Base-by-base conservation (phyloP, 208 protist genomes). In the Blechomonas ayalai region DNA sequence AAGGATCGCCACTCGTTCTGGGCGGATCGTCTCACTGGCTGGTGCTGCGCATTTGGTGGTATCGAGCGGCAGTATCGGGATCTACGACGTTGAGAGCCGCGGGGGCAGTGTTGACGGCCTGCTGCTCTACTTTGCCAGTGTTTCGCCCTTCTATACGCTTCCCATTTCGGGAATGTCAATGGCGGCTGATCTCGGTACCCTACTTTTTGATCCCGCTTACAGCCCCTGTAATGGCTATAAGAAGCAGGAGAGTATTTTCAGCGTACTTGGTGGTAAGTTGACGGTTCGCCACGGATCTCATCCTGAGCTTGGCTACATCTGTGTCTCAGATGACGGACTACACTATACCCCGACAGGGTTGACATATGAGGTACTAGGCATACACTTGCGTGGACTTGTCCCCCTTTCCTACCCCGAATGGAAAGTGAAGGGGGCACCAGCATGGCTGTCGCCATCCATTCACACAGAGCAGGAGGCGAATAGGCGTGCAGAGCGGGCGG, bases 341-440 rank as follows among this genome's bases (percentile, higher is more conserved):
- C 23, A 65, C 20, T 89, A 89, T 50, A 45, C 69, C 27, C 65
- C 74, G 12, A 81, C 68, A 23, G 45, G 58, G 40, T 62, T 89
- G 25, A 89, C 80, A 10, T 89, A 74, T 62, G 74, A 84, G 40
- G 74, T 89, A 20, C 58, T 82, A n/a, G 60, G 65, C 16, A 60
- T 56, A n/a, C 40, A 52, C 10, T 43, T 89, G 33, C 42, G 29
- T 16, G 74, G 80, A n/a, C 65, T 89, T 50, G 67, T 79, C 28
- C 41, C 52, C 0, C n/a, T 71, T 2, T n/a, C n/a, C 26, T 34
- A 3, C 2, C 41, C 8, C 57, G 57, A 19, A 45, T 16, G n/a
- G 7, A 50, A n/a, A 24, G 41, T 16, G 19, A 39, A 3, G 22
- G 45, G 42, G 0, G 40, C 35, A 8, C 15, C 25, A 15, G 18